Conservation (phyloP, 2,329 filamentous ascomycete genomes). For the Phialophora verrucosa region DNA sequence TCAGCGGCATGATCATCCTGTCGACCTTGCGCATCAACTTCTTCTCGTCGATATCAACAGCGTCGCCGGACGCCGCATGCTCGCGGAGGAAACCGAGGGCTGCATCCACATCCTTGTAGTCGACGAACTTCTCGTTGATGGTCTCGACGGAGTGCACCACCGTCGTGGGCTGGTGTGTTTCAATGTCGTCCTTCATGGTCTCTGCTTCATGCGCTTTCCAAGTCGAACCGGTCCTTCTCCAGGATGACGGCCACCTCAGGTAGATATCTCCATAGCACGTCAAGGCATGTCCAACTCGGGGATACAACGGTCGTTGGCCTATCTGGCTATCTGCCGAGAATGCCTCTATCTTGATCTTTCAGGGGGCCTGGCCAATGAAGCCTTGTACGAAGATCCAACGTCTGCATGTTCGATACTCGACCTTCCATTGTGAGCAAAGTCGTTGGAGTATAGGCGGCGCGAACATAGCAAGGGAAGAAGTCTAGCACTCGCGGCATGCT, state of each 20-base stretch:
- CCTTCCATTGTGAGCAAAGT: conserved; percentile 20
- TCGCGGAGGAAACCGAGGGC: conserved; percentile 46
- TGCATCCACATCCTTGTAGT: conserved; percentile 43
- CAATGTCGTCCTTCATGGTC: conserved; percentile 26
- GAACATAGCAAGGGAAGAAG: too few relatives aligned
- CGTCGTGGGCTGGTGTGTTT: conserved; percentile 6
- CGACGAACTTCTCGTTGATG: conserved; percentile 18
- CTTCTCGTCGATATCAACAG: conserved; percentile 42
- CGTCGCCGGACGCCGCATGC: conserved; percentile 40
- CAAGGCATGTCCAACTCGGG: background rate
- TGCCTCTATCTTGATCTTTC: conserved; percentile 1
- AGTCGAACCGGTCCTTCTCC: background rate
- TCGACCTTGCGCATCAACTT: conserved; percentile 47
- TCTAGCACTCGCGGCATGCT: background rate
- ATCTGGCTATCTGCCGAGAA: conserved; percentile 7
- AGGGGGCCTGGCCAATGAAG: background rate
- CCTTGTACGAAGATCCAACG: background rate
- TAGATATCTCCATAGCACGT: background rate
- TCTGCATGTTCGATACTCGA: conserved; percentile 1
- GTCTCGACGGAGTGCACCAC: conserved; percentile 14
- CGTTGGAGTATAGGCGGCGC: background rate
- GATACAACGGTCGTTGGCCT: conserved; percentile 7
- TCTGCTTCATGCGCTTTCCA: background rate
- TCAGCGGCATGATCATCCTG: conserved; percentile 57
- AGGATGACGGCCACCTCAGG: background rate